Base-by-base conservation (phyloP, 2,329 filamentous ascomycete genomes). In the Beauveria brongniartii region DNA sequence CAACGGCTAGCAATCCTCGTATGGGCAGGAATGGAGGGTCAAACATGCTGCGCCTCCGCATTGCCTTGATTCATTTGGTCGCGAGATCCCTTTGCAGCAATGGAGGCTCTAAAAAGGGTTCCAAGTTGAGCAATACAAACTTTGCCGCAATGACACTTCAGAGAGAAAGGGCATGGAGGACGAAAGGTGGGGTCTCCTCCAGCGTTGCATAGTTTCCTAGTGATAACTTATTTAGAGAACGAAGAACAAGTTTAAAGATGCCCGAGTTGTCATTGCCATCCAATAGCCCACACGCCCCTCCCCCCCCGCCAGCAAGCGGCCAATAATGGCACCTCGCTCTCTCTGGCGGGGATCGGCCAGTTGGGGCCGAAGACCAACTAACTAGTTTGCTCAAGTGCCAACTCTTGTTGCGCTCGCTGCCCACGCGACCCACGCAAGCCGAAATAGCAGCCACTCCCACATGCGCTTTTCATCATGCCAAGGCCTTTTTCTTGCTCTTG, bases 401-500 rank as follows among this genome's bases (percentile, higher is more conserved):
- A 43, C 44, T 58, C 34, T 24, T 50, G 34, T 37, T 57, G 22
- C 18, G 54, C 40, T 44, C 30, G 12, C 30, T 34, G 40, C 53
- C 53, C 24, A 20, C 26, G 54, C 12, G 12, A 20, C 44, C 40
- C 54, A 44, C 54, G 24, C n/a, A 47, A 14, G 24, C 16, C 24
- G 37, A 26, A 34, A 48, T 30, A 51, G 55, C 44, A 50, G 44
- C 34, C 34, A 52, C 40, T 59, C 56, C 24, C 24, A 52, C 18
- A 24, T n/a, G 14, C 56, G 48, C 56, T 59, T 46, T 59, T 46
- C 56, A 40, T 59, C 56, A 53, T 53, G 48, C 56, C 56, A 59
- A 59, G 56, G 37, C 44, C 48, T 30, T 28, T 41, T 22, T 40
- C 43, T 34, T 43, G 34, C 34, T 37, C 34, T 37, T 37, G 34